Percentiles rank a stretch among this genome's conserved stretches.
These are phyloP conservation scores for Colletotrichum coccodes DNA, from an alignment of 2,329 filamentous ascomycete genomes.

Conservation along the genomic window DNA sequence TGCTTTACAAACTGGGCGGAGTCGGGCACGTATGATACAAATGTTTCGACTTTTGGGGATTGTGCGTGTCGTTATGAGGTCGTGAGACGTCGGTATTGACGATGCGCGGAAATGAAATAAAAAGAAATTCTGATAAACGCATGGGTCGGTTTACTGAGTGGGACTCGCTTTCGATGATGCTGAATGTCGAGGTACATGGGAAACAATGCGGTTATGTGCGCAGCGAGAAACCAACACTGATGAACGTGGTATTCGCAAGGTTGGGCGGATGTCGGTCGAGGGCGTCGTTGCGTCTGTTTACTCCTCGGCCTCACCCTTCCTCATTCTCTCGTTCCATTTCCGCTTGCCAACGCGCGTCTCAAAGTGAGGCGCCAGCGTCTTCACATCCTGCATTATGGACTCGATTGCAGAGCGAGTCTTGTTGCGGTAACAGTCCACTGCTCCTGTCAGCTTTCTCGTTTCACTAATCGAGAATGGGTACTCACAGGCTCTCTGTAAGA, in stretches of 20 bases:
- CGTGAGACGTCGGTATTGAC: conserved; percentile 27
- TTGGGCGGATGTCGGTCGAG: neutral
- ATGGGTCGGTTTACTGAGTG: conserved; percentile 19
- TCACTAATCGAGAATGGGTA: conserved; percentile 40
- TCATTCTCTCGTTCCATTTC: conserved; percentile 71
- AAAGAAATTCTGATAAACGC: neutral
- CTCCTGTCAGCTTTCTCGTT: conserved; percentile 18
- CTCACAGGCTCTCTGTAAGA: conserved; percentile 91
- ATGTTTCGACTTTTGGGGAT: neutral
- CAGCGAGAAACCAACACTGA: conserved; percentile 6
- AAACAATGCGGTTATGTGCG: conserved; percentile 21
- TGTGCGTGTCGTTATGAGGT: neutral
- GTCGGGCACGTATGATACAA: conserved; percentile 19
- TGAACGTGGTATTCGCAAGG: conserved; percentile 4
- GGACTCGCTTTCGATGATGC: conserved; percentile 29
- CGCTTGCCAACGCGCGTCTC: conserved; percentile 90
- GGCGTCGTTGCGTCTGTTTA: conserved; percentile 9
- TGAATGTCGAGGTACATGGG: conserved; percentile 18
- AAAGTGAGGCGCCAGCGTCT: conserved; percentile 82
- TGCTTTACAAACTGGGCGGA: conserved; percentile 18
- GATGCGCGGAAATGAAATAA: conserved; percentile 17
- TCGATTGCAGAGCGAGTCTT: conserved; percentile 89
- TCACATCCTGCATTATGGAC: conserved; percentile 77
- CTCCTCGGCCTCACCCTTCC: conserved; percentile 43
- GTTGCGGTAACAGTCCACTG: conserved; percentile 94